Evolutionary conservation across 2,329 filamentous ascomycete species (phyloP).

Genomic region (Lachnellula hyalina): DNA sequence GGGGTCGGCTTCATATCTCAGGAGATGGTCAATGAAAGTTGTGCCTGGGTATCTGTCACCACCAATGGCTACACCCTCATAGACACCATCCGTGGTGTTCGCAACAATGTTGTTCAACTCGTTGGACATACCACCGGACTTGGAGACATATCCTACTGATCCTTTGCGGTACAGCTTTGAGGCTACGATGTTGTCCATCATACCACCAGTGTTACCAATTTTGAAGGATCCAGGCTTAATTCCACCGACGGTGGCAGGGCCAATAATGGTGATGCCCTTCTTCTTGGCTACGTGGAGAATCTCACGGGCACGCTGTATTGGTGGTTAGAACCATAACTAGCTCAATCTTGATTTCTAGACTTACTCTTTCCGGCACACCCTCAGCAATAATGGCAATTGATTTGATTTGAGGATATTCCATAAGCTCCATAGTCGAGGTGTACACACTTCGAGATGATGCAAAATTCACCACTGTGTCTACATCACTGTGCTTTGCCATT

Average conservation of each 20-base stretch:
- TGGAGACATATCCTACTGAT: constrained; percentile 98
- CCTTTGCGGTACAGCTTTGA: constrained; percentile 99
- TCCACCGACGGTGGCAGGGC: constrained; percentile 94
- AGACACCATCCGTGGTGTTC: constrained; percentile 94
- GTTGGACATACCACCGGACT: constrained; percentile 99
- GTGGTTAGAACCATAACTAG: constrained; percentile 25
- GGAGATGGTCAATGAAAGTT: constrained; percentile 97
- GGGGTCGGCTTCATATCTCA: constrained; percentile 93
- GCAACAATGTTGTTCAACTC: constrained; percentile 99
- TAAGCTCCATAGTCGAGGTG: constrained; percentile 96
- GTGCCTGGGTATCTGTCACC: constrained; percentile 98
- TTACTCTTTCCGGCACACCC: constrained; percentile 94
- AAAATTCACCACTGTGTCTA: constrained; percentile 98
- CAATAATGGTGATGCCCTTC: constrained; percentile 99
- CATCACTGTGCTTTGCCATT: constrained; percentile 91
- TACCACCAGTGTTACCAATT: constrained; percentile 99
- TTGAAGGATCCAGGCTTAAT: constrained; percentile 99
- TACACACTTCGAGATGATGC: constrained; percentile 98
- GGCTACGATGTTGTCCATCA: constrained; percentile 99
- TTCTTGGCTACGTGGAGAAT: constrained; percentile 94
- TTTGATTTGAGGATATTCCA: constrained; percentile 95
- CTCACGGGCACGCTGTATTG: constrained; percentile 79
- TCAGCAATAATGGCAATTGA: constrained; percentile 99
- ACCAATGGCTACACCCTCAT: constrained; percentile 98
- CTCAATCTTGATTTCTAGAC: constrained; percentile 32